phyloP scores from a whole-genome alignment of 1,139 yeast genomes.

The Hemisphaericaspora xylofermentans region DNA sequence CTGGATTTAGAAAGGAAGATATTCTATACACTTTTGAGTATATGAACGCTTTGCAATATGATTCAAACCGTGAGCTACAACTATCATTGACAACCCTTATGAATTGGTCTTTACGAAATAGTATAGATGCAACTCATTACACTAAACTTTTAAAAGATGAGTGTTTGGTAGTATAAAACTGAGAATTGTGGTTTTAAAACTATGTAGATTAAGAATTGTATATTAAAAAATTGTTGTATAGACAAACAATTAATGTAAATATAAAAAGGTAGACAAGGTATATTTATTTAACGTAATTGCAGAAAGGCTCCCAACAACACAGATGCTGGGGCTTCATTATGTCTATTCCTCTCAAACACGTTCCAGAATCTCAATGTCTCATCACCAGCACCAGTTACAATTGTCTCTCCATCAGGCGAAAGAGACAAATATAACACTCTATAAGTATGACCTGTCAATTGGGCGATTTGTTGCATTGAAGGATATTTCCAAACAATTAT shows the following conservation, averaged over 20 bases:
- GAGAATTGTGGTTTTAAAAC: background rate
- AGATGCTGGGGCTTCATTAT: slow-evolving; percentile 57
- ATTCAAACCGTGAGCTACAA: slow-evolving; percentile 13
- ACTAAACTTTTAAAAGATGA: slow-evolving; percentile 27
- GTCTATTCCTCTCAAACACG: slow-evolving; percentile 73
- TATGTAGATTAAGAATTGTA: background rate
- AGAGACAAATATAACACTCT: slow-evolving; percentile 85
- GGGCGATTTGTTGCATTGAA: slow-evolving; percentile 88
- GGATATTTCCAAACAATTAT: slow-evolving; percentile 95
- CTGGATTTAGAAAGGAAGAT: slow-evolving; percentile 75
- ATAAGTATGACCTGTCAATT: slow-evolving; percentile 90
- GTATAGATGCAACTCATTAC: slow-evolving; percentile 25
- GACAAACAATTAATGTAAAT: background rate
- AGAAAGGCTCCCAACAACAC: slow-evolving; percentile 76
- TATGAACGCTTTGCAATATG: slow-evolving; percentile 49
- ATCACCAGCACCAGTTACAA: slow-evolving; percentile 99
- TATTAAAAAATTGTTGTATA: background rate
- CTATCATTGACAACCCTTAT: slow-evolving; percentile 25
- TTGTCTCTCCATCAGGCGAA: slow-evolving; percentile 96
- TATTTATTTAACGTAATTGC: slow-evolving; percentile 54
- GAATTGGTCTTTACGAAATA: slow-evolving; percentile 30
- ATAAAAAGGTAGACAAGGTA: too few relatives aligned
- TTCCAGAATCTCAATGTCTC: slow-evolving; percentile 95
- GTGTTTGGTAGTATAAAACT: slow-evolving; percentile 23
- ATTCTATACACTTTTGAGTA: slow-evolving; percentile 60